These are phyloP conservation scores for Axilococcus clingmanii DNA, from an alignment of 139 green algal species.

Conservation along the genomic window DNA sequence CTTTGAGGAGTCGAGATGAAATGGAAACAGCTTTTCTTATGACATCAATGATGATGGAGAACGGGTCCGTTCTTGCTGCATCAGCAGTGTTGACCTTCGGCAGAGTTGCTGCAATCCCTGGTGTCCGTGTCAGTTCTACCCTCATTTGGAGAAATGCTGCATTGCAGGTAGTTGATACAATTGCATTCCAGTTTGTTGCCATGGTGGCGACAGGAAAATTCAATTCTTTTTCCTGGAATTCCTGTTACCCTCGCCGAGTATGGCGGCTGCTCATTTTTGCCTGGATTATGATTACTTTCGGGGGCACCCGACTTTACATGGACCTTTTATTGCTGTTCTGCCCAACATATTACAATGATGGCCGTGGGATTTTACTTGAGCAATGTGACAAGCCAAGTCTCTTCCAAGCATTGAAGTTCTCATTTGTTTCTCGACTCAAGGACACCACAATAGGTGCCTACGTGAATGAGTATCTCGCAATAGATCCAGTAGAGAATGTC, in stretches of 20 bases:
- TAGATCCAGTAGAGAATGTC: background rate
- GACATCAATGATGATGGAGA: slow-evolving; percentile 11
- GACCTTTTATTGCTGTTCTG: slow-evolving; percentile 22
- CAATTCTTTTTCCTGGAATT: slow-evolving; percentile 18
- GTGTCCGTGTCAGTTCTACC: slow-evolving; percentile 7
- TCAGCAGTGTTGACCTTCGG: slow-evolving; percentile 31
- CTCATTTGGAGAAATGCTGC: slow-evolving; percentile 27
- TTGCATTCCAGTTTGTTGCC: slow-evolving; percentile 14
- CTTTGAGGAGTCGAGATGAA: slow-evolving; percentile 9
- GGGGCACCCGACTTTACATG: slow-evolving; percentile 7
- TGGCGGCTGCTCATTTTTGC: background rate
- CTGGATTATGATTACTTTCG: slow-evolving; percentile 4
- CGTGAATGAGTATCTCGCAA: background rate
- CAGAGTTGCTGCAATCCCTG: slow-evolving; percentile 4
- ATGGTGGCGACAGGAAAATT: slow-evolving; percentile 14
- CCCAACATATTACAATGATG: slow-evolving; percentile 10
- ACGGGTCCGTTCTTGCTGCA: slow-evolving; percentile 25
- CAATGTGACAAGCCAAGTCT: slow-evolving; percentile 25
- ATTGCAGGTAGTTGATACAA: slow-evolving; percentile 8
- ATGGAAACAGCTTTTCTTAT: slow-evolving; percentile 8
- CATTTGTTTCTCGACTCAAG: no score
- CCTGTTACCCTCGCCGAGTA: background rate
- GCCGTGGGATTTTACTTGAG: slow-evolving; percentile 10
- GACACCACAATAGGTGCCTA: background rate
- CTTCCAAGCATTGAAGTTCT: slow-evolving; percentile 10